Conservation (phyloP, 768 basidiomycete genomes). For the Leccinum subtestaceum region DNA sequence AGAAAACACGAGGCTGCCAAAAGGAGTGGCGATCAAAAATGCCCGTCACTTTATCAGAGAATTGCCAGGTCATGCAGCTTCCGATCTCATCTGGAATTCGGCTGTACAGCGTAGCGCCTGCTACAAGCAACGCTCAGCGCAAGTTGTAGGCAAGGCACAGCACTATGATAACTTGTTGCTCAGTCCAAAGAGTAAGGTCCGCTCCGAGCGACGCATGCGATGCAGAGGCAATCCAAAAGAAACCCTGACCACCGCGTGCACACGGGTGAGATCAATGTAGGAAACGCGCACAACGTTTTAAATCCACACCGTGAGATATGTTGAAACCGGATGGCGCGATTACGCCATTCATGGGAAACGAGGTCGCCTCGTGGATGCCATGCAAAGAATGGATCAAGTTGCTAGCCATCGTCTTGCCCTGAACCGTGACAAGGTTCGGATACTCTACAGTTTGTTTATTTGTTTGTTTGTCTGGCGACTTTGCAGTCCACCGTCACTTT, state of each 20-base stretch:
- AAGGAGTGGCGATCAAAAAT: constrained; percentile 24
- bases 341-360: constrained; percentile 24
- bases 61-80: constrained; percentile 2
- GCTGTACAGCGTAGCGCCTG: too few species aligned
- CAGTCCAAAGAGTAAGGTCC: too few species aligned
- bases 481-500: too few species aligned
- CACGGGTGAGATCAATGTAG: constrained; percentile 5
- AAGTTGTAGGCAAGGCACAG: too few species aligned
- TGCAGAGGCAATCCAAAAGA: not conserved
- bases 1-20: constrained; percentile 36
- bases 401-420: constrained; percentile 1
- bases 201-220: too few species aligned
- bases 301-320: constrained; percentile 20
- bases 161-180: not conserved
- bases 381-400: constrained; percentile 4
- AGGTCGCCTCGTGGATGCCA: constrained; percentile 29
- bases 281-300: constrained; percentile 13
- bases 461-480: not conserved
- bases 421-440: constrained; percentile 2
- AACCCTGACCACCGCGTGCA: not conserved
- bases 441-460: not conserved
- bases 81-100: constrained; percentile 12
- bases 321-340: constrained; percentile 19
- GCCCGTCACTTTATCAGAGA: constrained; percentile 28
- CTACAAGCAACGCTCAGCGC: too few species aligned